A percentile compares a stretch with the other conserved stretches of the same genome.
Conservation (phyloP, 2,329 filamentous ascomycete genomes). For the Coniosporium tulheliwenetii region DNA sequence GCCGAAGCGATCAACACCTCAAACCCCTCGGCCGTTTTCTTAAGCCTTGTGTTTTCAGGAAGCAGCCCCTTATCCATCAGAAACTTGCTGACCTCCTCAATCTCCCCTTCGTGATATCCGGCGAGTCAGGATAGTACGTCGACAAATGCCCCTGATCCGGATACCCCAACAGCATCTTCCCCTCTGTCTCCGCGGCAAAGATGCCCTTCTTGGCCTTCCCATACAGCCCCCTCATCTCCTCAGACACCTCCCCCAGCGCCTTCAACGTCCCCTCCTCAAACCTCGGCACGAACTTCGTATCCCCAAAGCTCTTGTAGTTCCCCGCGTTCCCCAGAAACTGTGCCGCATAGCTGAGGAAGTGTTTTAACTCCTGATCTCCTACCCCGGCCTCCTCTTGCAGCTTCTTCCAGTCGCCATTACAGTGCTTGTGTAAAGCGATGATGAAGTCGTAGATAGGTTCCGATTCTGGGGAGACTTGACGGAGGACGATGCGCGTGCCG, state of each 20-base stretch:
- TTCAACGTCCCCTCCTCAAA: slow-evolving; percentile 25
- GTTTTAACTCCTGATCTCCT: slow-evolving; percentile 21
- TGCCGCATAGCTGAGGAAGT: slow-evolving; percentile 26
- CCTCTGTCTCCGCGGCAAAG: slow-evolving; percentile 24
- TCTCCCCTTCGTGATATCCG: slow-evolving; percentile 31
- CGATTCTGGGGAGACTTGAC: slow-evolving; percentile 35
- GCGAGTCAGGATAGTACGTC: slow-evolving; percentile 34
- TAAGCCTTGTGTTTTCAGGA: slow-evolving; percentile 34
- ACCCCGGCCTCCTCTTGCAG: slow-evolving; percentile 26
- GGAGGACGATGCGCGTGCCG: slow-evolving; percentile 35
- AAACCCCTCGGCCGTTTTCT: slow-evolving; percentile 28
- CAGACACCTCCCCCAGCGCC: slow-evolving; percentile 20
- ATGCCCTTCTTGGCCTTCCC: slow-evolving; percentile 27
- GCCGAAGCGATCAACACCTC: slow-evolving; percentile 34
- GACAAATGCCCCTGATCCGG: slow-evolving; percentile 31
- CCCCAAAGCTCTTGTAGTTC: slow-evolving; percentile 36
- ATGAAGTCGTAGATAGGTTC: slow-evolving; percentile 40
- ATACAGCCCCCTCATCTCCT: slow-evolving; percentile 20
- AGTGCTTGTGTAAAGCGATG: slow-evolving; percentile 29
- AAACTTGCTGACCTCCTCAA: slow-evolving; percentile 28
- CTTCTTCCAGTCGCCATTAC: slow-evolving; percentile 32
- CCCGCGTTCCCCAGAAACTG: slow-evolving; percentile 38
- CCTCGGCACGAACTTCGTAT: slow-evolving; percentile 36
- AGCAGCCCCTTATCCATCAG: slow-evolving; percentile 29
- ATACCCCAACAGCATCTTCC: slow-evolving; percentile 32